Conservation (phyloP, 2,329 filamentous ascomycete genomes). For the Peltaster fructicola region DNA sequence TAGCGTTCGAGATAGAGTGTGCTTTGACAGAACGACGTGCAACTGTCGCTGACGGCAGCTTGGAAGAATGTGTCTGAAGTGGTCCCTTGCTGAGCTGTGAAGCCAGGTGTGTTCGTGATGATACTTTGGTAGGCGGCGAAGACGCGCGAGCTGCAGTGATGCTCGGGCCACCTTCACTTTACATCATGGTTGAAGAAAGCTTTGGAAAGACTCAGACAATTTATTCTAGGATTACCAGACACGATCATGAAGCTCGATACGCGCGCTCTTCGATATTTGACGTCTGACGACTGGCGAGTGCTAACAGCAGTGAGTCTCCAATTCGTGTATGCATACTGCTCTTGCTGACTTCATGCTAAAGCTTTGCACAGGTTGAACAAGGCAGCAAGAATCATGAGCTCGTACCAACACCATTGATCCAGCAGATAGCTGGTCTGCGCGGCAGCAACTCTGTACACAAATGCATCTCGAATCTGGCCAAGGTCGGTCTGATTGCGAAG, state of each 20-base stretch:
- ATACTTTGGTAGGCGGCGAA: too few species aligned
- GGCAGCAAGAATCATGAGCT: conserved; percentile 95
- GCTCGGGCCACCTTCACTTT: too few species aligned
- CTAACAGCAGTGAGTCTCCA: conserved; percentile 70
- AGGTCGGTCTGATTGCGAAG: conserved; percentile 75
- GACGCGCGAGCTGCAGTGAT: too few species aligned
- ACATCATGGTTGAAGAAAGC: too few species aligned
- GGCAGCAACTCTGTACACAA: conserved; percentile 60
- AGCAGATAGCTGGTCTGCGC: conserved; percentile 63
- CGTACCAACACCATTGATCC: conserved; percentile 78
- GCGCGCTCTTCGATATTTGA: conserved; percentile 80
- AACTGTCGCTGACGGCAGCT: too few species aligned
- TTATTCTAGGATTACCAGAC: conserved; percentile 5
- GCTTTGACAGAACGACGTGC: too few species aligned
- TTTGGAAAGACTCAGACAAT: not conserved
- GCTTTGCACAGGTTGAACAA: conserved; percentile 54
- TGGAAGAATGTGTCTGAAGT: too few species aligned
- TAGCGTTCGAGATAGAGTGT: too few species aligned
- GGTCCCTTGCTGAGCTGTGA: too few species aligned
- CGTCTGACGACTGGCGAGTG: conserved; percentile 85
- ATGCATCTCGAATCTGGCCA: conserved; percentile 79
- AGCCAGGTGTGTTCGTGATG: too few species aligned
- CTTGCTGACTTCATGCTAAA: conserved; percentile 9
- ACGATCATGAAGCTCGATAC: conserved; percentile 79
- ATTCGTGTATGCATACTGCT: too few species aligned